Conservation (phyloP, 495 filamentous ascomycete genomes). For the Trichoderma asperelloides region DNA sequence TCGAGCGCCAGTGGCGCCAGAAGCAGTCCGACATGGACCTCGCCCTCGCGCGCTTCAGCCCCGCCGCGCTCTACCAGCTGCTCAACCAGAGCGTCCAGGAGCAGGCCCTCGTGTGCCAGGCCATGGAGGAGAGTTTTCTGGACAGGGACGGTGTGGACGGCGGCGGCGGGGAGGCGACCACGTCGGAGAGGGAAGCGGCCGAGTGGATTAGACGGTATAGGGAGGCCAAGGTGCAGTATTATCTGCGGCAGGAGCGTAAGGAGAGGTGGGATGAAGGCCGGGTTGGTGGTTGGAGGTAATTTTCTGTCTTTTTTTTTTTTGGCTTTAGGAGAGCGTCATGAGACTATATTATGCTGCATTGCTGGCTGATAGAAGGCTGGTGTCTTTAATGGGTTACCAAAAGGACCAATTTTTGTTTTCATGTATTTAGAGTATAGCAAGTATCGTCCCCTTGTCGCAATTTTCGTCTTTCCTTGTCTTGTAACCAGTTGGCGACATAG, state of each 20-base stretch:
- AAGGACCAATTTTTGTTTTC: no score
- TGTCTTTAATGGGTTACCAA: no score
- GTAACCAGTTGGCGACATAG: neutral
- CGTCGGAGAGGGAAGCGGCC: conserved; percentile 59
- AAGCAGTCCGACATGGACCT: conserved; percentile 85
- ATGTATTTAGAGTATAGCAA: neutral
- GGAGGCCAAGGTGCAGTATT: conserved; percentile 64
- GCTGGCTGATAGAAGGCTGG: neutral
- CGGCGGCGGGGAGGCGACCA: conserved; percentile 32
- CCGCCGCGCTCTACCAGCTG: conserved; percentile 72
- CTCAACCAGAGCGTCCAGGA: conserved; percentile 66
- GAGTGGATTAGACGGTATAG: conserved; percentile 78
- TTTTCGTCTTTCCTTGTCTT: neutral
- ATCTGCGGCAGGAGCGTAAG: conserved; percentile 69
- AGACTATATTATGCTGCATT: neutral
- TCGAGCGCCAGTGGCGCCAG: conserved; percentile 82
- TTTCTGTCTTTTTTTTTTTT: conserved; percentile 6
- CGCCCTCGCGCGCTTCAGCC: conserved; percentile 74
- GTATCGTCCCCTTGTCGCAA: neutral
- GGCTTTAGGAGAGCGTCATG: neutral
- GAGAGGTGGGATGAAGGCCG: conserved; percentile 91
- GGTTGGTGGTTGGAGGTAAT: conserved; percentile 84
- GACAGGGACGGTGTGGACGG: conserved; percentile 36
- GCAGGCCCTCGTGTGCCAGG: conserved; percentile 71
- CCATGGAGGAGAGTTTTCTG: conserved; percentile 84